Conservation (phyloP, 768 basidiomycete species). For the Rickenella mellea region DNA sequence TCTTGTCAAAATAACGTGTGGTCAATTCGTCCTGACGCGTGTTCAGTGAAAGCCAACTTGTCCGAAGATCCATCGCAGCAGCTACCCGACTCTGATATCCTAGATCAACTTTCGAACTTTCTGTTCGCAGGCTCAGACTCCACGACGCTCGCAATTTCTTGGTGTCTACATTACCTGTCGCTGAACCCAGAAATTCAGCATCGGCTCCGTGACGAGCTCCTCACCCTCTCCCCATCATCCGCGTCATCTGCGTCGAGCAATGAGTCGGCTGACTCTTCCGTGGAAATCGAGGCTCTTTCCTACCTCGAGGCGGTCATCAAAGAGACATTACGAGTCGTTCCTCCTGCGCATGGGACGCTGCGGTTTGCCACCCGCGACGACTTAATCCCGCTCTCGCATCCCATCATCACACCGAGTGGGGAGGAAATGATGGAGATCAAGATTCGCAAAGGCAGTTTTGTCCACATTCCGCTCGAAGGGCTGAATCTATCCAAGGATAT, state of each 20-base stretch:
- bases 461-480: slow-evolving; percentile 52
- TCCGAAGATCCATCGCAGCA: slow-evolving; percentile 32
- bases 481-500: slow-evolving; percentile 40
- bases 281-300: slow-evolving; percentile 30
- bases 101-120: slow-evolving; percentile 57
- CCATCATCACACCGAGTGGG: slow-evolving; percentile 26
- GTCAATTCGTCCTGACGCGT: neutral
- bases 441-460: slow-evolving; percentile 44
- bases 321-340: slow-evolving; percentile 45
- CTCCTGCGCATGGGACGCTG: slow-evolving; percentile 49
- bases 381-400: slow-evolving; percentile 37
- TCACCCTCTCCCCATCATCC: slow-evolving; percentile 8
- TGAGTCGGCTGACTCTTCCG: slow-evolving; percentile 17
- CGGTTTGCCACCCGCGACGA: slow-evolving; percentile 47
- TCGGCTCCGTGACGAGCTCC: slow-evolving; percentile 43
- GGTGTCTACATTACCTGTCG: slow-evolving; percentile 49
- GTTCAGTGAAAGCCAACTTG: slow-evolving; percentile 51
- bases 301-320: slow-evolving; percentile 50
- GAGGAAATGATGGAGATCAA: slow-evolving; percentile 21
- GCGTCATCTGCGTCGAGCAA: slow-evolving; percentile 7
- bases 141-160: slow-evolving; percentile 45
- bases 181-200: slow-evolving; percentile 44
- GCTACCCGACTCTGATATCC: slow-evolving; percentile 51
- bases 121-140: slow-evolving; percentile 58
- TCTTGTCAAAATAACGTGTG: neutral